These are phyloP conservation scores for Penicillium psychrosexuale DNA, from an alignment of 2,329 filamentous ascomycete species.

Conservation along the genomic window DNA sequence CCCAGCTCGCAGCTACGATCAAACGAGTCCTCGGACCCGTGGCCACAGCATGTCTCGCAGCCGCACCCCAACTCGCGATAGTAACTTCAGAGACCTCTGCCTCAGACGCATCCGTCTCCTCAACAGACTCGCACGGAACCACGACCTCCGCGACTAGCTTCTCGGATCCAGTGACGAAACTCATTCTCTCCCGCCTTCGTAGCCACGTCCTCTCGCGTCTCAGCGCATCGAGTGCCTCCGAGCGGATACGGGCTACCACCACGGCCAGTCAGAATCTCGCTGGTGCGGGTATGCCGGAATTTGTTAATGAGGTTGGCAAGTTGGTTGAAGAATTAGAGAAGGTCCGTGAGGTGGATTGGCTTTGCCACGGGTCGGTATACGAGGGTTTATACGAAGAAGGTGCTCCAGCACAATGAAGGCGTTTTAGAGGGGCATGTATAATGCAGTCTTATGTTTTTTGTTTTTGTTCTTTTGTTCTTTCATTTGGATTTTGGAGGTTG, in stretches of 20 bases:
- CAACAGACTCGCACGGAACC: slow-evolving; percentile 8
- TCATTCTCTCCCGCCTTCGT: slow-evolving; percentile 58
- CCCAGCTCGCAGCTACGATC: slow-evolving; percentile 48
- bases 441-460: slow-evolving; percentile 1
- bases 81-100: slow-evolving; percentile 61
- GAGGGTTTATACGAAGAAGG: slow-evolving; percentile 47
- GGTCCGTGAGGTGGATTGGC: slow-evolving; percentile 58
- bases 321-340: slow-evolving; percentile 58
- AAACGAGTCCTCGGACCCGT: slow-evolving; percentile 56
- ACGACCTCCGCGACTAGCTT: slow-evolving; percentile 42
- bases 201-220: slow-evolving; percentile 55
- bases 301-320: slow-evolving; percentile 57
- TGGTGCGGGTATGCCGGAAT: slow-evolving; percentile 60
- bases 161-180: slow-evolving; percentile 59
- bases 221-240: slow-evolving; percentile 58
- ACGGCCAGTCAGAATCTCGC: slow-evolving; percentile 59
- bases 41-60: slow-evolving; percentile 36
- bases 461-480: not conserved
- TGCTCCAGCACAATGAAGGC: slow-evolving; percentile 15
- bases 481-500: not conserved
- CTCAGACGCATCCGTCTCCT: not conserved
- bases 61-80: slow-evolving; percentile 25
- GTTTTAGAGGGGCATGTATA: slow-evolving; percentile 9
- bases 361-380: slow-evolving; percentile 57
- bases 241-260: slow-evolving; percentile 56